Evolutionary conservation across 2,329 filamentous ascomycete species (phyloP).

Genomic region (Calonectria ilicicola): DNA sequence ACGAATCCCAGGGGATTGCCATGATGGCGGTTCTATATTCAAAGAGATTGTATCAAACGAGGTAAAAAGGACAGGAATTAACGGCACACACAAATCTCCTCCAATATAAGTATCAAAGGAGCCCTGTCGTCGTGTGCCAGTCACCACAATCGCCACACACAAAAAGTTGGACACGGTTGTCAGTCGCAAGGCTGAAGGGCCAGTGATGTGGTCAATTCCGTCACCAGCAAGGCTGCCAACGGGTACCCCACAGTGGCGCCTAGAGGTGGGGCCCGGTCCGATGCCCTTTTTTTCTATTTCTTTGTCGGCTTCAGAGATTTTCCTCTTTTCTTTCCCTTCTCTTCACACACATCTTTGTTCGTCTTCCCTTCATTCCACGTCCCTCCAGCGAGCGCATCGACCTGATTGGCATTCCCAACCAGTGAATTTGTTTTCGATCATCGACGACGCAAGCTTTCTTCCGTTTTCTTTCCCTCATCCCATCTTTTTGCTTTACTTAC

Average conservation of each 20-base stretch:
- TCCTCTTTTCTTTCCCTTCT: slow-evolving; percentile 22
- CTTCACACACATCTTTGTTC: background rate
- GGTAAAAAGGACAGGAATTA: background rate
- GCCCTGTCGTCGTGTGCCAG: background rate
- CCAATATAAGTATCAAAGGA: background rate
- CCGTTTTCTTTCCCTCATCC: background rate
- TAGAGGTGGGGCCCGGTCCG: slow-evolving; percentile 33
- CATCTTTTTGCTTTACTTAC: background rate
- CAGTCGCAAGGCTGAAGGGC: slow-evolving; percentile 19
- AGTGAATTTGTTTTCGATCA: background rate
- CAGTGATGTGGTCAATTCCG: slow-evolving; percentile 9
- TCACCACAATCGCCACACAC: background rate
- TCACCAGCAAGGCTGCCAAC: slow-evolving; percentile 21
- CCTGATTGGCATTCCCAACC: slow-evolving; percentile 6
- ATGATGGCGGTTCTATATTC: slow-evolving; percentile 30
- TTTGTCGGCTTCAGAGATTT: slow-evolving; percentile 21
- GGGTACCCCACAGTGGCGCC: slow-evolving; percentile 25
- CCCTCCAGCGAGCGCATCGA: background rate
- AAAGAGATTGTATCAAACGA: background rate
- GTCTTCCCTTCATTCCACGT: background rate
- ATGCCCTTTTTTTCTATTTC: slow-evolving; percentile 23
- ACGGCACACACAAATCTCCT: background rate
- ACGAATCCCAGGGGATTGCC: slow-evolving; percentile 46
- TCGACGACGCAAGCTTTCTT: slow-evolving; percentile 2
- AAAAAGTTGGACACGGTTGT: slow-evolving; percentile 24